Base-by-base conservation (phyloP, 2,329 filamentous ascomycete genomes). In the Xylaria sp. region DNA sequence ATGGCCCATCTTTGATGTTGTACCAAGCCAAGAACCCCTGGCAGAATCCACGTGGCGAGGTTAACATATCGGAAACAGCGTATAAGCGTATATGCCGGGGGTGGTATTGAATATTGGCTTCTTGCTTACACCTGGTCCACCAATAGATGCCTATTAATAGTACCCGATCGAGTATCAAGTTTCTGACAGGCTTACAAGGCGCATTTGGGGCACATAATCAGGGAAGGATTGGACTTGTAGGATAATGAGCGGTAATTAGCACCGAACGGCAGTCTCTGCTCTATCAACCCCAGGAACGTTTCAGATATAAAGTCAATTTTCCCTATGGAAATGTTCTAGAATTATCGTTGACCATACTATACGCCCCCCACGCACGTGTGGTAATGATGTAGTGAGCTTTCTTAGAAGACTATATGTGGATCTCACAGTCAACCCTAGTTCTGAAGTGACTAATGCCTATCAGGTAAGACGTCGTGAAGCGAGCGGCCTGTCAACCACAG, bases 21-120 rank as follows among this genome's bases (percentile, higher is more conserved):
- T 34, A 34, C 29, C 3, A 11, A 34, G 29, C 3, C 29, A 11
- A 34, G 29, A 13, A 34, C 29, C 29, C 29, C 29, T 13, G 16
- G 8, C 5, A 34, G 29, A n/a, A 34, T 34, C 29, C 16, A 41
- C 37, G 20, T 39, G 18, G 16, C 9, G 22, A n/a, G n/a, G 34
- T 7, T 13, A 24, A 29, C 11, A 38, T 19, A 9, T 39, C 24
- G 20, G 39, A 46, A 38, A 17, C 17, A 26, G n/a, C n/a, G n/a
- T n/a, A n/a, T n/a, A n/a, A n/a, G n/a, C 38, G 29, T 34, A 13
- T 22, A 13, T 19, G 40, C 38, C 20, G 41, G 19, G 22, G 34
- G 19, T 26, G 39, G 49, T 22, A 13, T 45, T 20, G 22, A 37
- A n/a, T 22, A 43, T 38, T 11, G 49, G 52, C 47, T 45, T 46